Evolutionary conservation across 2,329 filamentous ascomycete genomes (phyloP).

Genomic region (Septoria petroselini): DNA sequence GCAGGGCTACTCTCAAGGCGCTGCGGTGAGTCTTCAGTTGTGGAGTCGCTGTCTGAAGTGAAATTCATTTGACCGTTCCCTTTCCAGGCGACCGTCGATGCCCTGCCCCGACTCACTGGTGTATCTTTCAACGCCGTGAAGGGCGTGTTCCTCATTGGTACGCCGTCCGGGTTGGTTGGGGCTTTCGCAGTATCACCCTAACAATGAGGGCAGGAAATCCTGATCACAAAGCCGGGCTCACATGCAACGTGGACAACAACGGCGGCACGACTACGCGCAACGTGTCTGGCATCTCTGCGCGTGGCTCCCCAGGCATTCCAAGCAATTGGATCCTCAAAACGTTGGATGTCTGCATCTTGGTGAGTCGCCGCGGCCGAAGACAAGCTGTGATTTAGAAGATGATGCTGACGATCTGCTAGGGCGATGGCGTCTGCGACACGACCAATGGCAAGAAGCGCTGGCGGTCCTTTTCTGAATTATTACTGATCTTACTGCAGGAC

Average conservation of each 20-base stretch:
- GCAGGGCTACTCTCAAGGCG: slow-evolving; percentile 41
- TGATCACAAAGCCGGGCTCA: slow-evolving; percentile 35
- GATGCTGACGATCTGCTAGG: slow-evolving; percentile 22
- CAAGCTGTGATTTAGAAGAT: background rate
- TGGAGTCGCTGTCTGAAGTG: too few relatives aligned
- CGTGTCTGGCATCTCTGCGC: slow-evolving; percentile 31
- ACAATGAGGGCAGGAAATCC: slow-evolving; percentile 24
- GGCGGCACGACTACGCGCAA: slow-evolving; percentile 37
- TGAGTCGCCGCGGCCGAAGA: too few relatives aligned
- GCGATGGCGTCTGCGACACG: slow-evolving; percentile 41
- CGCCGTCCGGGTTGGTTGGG: too few relatives aligned
- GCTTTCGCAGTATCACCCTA: too few relatives aligned
- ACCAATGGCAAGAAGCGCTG: slow-evolving; percentile 20
- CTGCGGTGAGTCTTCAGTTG: too few relatives aligned
- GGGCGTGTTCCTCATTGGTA: slow-evolving; percentile 39
- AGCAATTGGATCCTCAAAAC: slow-evolving; percentile 39
- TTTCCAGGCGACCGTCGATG: slow-evolving; percentile 36
- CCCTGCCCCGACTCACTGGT: slow-evolving; percentile 36
- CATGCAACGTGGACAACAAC: slow-evolving; percentile 36
- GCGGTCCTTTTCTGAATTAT: background rate
- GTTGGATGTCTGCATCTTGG: slow-evolving; percentile 36
- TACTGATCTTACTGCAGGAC: slow-evolving; percentile 16
- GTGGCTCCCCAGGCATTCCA: slow-evolving; percentile 30
- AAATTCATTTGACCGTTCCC: too few relatives aligned
- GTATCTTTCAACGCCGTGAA: slow-evolving; percentile 38